These are phyloP conservation scores for Dactylellina cionopaga DNA, from an alignment of 2,329 filamentous ascomycete genomes.

Conservation along the genomic window DNA sequence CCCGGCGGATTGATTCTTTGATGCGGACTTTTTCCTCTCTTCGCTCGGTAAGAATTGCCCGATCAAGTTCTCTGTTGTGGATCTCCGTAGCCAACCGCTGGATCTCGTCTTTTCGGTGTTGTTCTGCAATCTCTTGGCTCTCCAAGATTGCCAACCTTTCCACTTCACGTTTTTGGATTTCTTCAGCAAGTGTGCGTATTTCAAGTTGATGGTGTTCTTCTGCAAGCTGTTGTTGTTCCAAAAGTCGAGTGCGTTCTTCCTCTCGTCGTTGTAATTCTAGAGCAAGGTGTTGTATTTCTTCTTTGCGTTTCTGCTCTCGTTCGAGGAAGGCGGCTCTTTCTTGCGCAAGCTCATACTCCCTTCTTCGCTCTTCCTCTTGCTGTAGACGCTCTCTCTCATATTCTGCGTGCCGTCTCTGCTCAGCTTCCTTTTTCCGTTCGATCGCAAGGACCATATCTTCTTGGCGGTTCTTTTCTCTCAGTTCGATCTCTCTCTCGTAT, in stretches of 20 bases:
- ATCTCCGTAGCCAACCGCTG: slow-evolving; percentile 33
- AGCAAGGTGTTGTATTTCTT: slow-evolving; percentile 43
- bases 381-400: slow-evolving; percentile 38
- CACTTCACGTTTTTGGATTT: slow-evolving; percentile 42
- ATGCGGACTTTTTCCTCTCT: slow-evolving; percentile 41
- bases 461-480: slow-evolving; percentile 39
- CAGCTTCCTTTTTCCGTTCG: slow-evolving; percentile 47
- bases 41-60: slow-evolving; percentile 39
- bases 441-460: slow-evolving; percentile 45
- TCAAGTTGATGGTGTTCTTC: slow-evolving; percentile 32
- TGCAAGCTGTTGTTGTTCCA: slow-evolving; percentile 35
- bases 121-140: slow-evolving; percentile 46
- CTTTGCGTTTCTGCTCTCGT: slow-evolving; percentile 33
- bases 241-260: slow-evolving; percentile 23
- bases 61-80: slow-evolving; percentile 44
- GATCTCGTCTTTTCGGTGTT: slow-evolving; percentile 45
- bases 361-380: slow-evolving; percentile 36
- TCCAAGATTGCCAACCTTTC: slow-evolving; percentile 35
- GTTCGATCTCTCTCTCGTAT: slow-evolving; percentile 19
- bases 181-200: slow-evolving; percentile 33
- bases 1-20: slow-evolving; percentile 45
- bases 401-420: slow-evolving; percentile 27
- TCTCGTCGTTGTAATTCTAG: slow-evolving; percentile 35
- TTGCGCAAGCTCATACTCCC: slow-evolving; percentile 47
- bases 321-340: slow-evolving; percentile 45